These are phyloP conservation scores for Lactifluus rugatus DNA, from an alignment of 768 basidiomycete species.

Conservation along the genomic window DNA sequence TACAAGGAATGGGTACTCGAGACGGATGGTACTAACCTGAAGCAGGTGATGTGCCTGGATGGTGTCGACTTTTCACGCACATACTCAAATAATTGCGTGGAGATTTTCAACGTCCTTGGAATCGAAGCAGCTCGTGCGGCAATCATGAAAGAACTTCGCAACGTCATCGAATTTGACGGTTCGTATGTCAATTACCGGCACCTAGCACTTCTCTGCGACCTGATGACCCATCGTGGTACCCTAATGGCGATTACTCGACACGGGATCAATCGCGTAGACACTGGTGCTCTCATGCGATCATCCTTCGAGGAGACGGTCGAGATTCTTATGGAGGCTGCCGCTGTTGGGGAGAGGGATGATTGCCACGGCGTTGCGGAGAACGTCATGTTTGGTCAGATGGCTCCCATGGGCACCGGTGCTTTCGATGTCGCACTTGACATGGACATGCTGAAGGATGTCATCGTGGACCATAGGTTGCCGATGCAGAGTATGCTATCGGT, in stretches of 20 bases:
- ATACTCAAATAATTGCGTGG: conserved; percentile 94
- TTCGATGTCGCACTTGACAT: conserved; percentile 96
- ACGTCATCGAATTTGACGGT: conserved; percentile 98
- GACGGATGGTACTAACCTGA: conserved; percentile 93
- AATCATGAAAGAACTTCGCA: conserved; percentile 86
- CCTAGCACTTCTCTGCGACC: conserved; percentile 89
- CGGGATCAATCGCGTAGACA: conserved; percentile 97
- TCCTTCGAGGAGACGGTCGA: conserved; percentile 99
- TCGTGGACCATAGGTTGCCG: conserved; percentile 90
- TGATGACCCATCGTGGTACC: conserved; percentile 93
- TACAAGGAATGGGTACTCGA: conserved; percentile 95
- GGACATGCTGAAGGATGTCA: conserved; percentile 97
- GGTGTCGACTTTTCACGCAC: conserved; percentile 91
- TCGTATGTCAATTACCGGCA: conserved; percentile 99
- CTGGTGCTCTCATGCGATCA: conserved; percentile 97
- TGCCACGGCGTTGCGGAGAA: conserved; percentile 99
- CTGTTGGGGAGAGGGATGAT: conserved; percentile 96
- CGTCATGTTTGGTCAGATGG: conserved; percentile 97
- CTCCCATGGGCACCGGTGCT: conserved; percentile 98
- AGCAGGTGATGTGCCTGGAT: conserved; percentile 89
- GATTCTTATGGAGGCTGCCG: conserved; percentile 97
- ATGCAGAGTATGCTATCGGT: conserved; percentile 72
- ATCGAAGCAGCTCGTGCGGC: conserved; percentile 95
- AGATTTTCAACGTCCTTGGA: conserved; percentile 88
- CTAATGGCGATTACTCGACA: conserved; percentile 99